Conservation (phyloP, 441 rosid genomes). For the Gossypium aridum region DNA sequence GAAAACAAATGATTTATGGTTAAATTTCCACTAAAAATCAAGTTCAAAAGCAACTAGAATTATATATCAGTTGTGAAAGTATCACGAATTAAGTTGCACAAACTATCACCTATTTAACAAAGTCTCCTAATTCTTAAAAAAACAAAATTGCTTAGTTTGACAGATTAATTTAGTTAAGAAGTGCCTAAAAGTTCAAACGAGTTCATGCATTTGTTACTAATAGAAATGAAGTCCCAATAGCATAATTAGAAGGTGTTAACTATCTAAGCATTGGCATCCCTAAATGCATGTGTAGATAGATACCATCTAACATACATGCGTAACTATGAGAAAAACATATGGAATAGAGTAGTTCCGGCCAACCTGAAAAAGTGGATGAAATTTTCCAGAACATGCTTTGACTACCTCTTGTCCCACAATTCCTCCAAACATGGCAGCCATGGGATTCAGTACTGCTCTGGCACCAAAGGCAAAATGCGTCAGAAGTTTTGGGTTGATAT, state of each 20-base stretch:
- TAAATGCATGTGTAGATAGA: background rate
- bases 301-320: background rate
- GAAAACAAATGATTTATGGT: slow-evolving; percentile 12
- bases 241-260: background rate
- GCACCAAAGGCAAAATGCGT: slow-evolving; percentile 91
- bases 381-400: slow-evolving; percentile 97
- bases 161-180: background rate
- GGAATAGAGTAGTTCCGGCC: no score
- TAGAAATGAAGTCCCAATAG: background rate
- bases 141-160: background rate
- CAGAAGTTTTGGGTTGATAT: slow-evolving; percentile 60
- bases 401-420: slow-evolving; percentile 96
- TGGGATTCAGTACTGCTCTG: slow-evolving; percentile 91
- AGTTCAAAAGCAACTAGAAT: no score
- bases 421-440: slow-evolving; percentile 99
- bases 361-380: slow-evolving; percentile 97
- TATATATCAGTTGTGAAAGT: background rate
- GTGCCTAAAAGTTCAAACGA: background rate
- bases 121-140: background rate
- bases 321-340: background rate
- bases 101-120: background rate
- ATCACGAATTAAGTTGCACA: background rate
- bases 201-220: background rate
- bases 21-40: no score
- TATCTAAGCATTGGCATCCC: background rate